Conservation (phyloP, 306 rosid genomes). For the Citrullus colocynthis region DNA sequence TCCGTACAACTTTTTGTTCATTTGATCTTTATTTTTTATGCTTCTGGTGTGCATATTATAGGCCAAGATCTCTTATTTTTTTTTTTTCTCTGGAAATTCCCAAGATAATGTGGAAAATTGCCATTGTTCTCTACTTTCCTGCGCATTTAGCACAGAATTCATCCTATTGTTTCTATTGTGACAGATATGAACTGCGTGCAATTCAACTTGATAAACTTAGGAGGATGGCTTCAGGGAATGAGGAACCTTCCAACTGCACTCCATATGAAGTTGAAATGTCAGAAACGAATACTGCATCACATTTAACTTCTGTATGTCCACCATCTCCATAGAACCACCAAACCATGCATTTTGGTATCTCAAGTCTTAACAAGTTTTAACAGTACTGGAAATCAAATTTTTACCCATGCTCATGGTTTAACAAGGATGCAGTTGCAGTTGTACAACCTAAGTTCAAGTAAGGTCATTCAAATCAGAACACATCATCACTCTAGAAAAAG, state of each 20-base stretch:
- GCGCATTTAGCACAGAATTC: neutral
- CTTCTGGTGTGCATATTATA: neutral
- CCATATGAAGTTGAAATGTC: slow-evolving; percentile 72
- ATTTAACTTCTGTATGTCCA: neutral
- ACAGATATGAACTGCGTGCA: slow-evolving; percentile 72
- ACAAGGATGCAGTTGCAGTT: neutral
- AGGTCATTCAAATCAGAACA: neutral
- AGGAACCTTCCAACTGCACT: slow-evolving; percentile 31
- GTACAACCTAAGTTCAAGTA: neutral
- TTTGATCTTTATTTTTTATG: neutral
- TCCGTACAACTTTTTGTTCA: neutral
- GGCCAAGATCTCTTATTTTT: neutral
- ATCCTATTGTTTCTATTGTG: slow-evolving; percentile 4
- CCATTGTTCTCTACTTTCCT: neutral
- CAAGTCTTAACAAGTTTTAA: neutral
- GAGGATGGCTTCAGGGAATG: slow-evolving; percentile 42
- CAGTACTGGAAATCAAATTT: neutral
- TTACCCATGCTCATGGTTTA: neutral
- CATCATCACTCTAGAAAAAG: neutral
- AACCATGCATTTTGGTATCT: neutral
- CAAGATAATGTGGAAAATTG: neutral
- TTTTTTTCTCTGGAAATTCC: neutral
- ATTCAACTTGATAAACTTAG: slow-evolving; percentile 42
- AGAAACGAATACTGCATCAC: slow-evolving; percentile 27
- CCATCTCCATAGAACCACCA: neutral